phyloP scores from a whole-genome alignment of 1,139 yeast species.

The Yamadazyma sp. region DNA sequence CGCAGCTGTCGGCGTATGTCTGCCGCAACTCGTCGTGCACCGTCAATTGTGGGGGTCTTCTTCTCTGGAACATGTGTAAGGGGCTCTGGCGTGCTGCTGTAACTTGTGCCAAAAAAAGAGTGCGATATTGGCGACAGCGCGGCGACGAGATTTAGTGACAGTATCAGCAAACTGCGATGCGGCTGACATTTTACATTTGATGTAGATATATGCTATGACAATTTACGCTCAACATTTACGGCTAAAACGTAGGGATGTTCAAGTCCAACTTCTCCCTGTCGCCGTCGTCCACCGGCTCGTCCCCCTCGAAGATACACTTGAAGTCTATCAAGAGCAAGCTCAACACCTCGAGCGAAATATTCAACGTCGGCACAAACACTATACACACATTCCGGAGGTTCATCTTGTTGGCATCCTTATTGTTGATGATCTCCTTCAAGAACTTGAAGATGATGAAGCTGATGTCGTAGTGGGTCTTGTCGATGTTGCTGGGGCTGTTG shows the following conservation, averaged over 20 bases:
- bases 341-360: conserved; percentile 66
- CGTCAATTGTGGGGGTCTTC: conserved; percentile 53
- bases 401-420: conserved; percentile 77
- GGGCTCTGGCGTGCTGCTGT: too few relatives aligned
- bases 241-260: conserved; percentile 40
- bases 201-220: too few relatives aligned
- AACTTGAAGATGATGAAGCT: conserved; percentile 67
- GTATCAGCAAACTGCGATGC: too few relatives aligned
- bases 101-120: too few relatives aligned
- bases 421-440: conserved; percentile 62
- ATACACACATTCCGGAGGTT: conserved; percentile 74
- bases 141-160: too few relatives aligned
- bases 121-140: too few relatives aligned
- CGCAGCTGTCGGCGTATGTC: conserved; percentile 62
- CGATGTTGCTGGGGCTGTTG: conserved; percentile 24
- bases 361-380: conserved; percentile 83
- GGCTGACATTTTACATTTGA: too few relatives aligned
- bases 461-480: conserved; percentile 54
- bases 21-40: conserved; percentile 59
- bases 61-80: conserved; percentile 51
- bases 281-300: conserved; percentile 40
- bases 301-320: conserved; percentile 60
- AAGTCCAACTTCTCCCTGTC: conserved; percentile 41
- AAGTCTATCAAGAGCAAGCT: conserved; percentile 65
- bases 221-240: too few relatives aligned